Base-by-base conservation (phyloP, 495 filamentous ascomycete genomes). In the Staphylotrichum longicolle region DNA sequence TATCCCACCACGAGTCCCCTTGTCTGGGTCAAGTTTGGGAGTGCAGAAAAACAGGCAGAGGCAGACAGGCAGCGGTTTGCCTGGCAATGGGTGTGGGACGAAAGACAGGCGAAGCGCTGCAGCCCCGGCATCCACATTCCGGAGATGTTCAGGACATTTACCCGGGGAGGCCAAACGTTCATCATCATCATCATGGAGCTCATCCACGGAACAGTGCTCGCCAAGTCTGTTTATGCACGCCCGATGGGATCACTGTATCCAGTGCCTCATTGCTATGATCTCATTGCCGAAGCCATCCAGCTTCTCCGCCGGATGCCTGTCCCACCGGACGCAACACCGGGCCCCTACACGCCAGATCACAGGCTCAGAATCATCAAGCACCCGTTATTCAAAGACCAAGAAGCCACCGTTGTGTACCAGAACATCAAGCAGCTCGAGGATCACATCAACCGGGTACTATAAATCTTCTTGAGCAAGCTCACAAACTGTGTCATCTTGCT, bases 181-280 rank as follows among this genome's bases (percentile, higher is more conserved):
- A n/a, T 53, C 48, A 9, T 44, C 41, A 14, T 44, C 12, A 20
- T 53, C 50, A 53, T 53, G 50, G 14, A 53, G n/a, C 34, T 53
- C 11, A 5, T 53, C 5, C 2, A 53, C 11, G 50, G 5, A 15
- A 39, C n/a, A 4, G 10, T 11, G 4, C 34, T 53, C 32, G 14
- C 2, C 14, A 8, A 37, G 8, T 37, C 14, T 3, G 50, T 39
- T 6, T 39, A n/a, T 10, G n/a, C 27, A 50, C 33, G 34, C 7
- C 42, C 42, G 7, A 1, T 11, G 42, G 42, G 42, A 12, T 45
- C 42, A 5, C 42, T 45, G 4, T 10, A 48, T 8, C 45, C 45
- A 30, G 45, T 30, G n/a, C 3, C 4, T 5, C 15, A 39, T 5
- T 53, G 32, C 34, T 39, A 39, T 33, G 50, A 53, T 5, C 15